Evolutionary conservation across 1,139 yeast species (phyloP).

Genomic region (Suhomyces choctaworum): DNA sequence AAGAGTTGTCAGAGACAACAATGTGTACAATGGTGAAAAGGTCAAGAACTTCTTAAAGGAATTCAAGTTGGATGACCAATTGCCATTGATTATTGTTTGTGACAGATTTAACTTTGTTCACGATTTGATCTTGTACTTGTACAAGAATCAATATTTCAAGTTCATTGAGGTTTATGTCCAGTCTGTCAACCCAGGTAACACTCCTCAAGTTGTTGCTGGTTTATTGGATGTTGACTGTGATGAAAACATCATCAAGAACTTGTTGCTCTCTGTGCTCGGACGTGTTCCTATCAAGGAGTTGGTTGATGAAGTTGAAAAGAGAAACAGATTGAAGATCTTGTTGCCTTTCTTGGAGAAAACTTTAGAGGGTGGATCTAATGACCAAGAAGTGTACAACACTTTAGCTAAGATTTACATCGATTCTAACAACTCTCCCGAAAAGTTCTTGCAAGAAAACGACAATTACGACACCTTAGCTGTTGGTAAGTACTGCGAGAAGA

Average conservation of each 20-base stretch:
- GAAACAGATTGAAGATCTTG: slow-evolving; percentile 88
- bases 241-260: slow-evolving; percentile 77
- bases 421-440: slow-evolving; percentile 95
- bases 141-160: slow-evolving; percentile 93
- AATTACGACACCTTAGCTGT: slow-evolving; percentile 89
- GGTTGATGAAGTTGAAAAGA: slow-evolving; percentile 92
- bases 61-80: slow-evolving; percentile 89
- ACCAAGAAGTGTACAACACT: slow-evolving; percentile 90
- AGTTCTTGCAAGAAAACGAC: slow-evolving; percentile 88
- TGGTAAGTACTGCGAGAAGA: slow-evolving; percentile 98
- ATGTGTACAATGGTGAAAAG: slow-evolving; percentile 93
- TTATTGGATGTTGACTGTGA: slow-evolving; percentile 96
- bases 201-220: slow-evolving; percentile 97
- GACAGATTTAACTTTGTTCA: slow-evolving; percentile 91
- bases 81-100: slow-evolving; percentile 94
- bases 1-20: slow-evolving; percentile 91
- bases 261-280: slow-evolving; percentile 84
- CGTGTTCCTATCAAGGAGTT: slow-evolving; percentile 91
- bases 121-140: slow-evolving; percentile 87
- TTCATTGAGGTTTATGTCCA: slow-evolving; percentile 97
- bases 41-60: slow-evolving; percentile 96
- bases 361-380: slow-evolving; percentile 82
- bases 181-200: slow-evolving; percentile 91
- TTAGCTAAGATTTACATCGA: slow-evolving; percentile 97
- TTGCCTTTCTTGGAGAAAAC: slow-evolving; percentile 93